A percentile compares a stretch with the other conserved stretches of the same genome.
Conservation (phyloP, 345 rosid species). For the Pugionium cornutum region DNA sequence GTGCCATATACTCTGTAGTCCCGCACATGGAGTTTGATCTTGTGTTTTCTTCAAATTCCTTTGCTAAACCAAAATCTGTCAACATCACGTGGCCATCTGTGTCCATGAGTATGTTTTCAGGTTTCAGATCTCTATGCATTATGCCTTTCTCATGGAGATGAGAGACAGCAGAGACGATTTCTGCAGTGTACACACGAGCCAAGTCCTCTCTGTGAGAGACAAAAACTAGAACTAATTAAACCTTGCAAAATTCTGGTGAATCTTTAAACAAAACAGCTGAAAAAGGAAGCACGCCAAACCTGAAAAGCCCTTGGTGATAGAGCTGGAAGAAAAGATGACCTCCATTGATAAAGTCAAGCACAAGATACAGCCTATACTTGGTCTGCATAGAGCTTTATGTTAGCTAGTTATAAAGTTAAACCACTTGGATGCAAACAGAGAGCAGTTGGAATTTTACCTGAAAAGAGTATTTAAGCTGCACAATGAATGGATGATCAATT, state of each 20-base stretch:
- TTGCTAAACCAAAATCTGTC: constrained; percentile 94
- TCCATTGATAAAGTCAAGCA: constrained; percentile 90
- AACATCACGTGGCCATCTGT: constrained; percentile 88
- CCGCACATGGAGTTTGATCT: constrained; percentile 95
- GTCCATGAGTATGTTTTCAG: constrained; percentile 88
- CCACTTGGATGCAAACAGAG: not conserved
- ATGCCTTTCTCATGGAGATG: constrained; percentile 95
- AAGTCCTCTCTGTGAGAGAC: constrained; percentile 71
- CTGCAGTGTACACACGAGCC: constrained; percentile 90
- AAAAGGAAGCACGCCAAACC: constrained; percentile 41
- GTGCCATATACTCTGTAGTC: constrained; percentile 93
- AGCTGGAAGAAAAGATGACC: constrained; percentile 98
- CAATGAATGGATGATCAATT: constrained; percentile 89
- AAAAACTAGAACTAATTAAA: constrained; percentile 26
- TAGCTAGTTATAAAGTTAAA: not conserved
- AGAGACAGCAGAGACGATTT: constrained; percentile 80
- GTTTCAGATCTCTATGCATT: constrained; percentile 98
- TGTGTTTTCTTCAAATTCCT: constrained; percentile 74
- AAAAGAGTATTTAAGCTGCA: constrained; percentile 84
- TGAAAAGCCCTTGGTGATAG: constrained; percentile 91
- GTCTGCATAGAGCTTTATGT: constrained; percentile 53
- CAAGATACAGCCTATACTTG: constrained; percentile 81
- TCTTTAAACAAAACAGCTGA: not conserved
- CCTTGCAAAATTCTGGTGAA: constrained; percentile 2
- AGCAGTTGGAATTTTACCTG: constrained; percentile 51